Base-by-base conservation (phyloP, 768 basidiomycete genomes). In the Neoboletus subvelutipes region DNA sequence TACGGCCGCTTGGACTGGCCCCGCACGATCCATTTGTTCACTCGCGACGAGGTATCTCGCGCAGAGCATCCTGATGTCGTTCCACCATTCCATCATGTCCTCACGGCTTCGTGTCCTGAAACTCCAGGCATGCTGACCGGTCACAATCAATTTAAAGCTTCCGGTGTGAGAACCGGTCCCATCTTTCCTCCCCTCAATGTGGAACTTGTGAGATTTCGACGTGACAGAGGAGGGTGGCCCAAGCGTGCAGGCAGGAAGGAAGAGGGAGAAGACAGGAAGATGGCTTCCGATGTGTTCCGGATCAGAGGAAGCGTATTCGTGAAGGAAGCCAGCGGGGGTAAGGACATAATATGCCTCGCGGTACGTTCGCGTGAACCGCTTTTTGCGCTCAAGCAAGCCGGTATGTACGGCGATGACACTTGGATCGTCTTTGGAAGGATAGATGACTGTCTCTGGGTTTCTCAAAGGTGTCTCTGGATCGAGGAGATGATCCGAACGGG, bases 81-180 rank as follows among this genome's bases (percentile, higher is more conserved):
- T 98, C 97, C 97, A 99, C 92, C 97, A 97, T 76, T 99, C 97
- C 93, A 98, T 93, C 93, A 98, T 94, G 64, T 98, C 96, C 60
- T 98, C 96, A 62, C 90, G 84, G 56, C 86, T 89, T 57, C 96
- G 77, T 45, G 90, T 83, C 36, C 94, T 82, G 80, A 99, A 98
- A 48, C 86, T 90, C 86, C 90, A 98, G 29, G 92, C 92, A 64
- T 84, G 81, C 52, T 83, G 76, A 24, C 78, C 70, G 26, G 62
- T 69, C 33, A 57, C 56, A 53, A 61, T 82, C 60, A 49, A 67
- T 66, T 58, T 81, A 67, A 64, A 85, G 67, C 80, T 78, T n/a
- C 86, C 85, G 0, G 77, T 73, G 63, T 85, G 84, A 1, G 79
- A 80, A 4, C 67, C 92, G 7, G 76, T 82, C 0, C 92, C 93